Base-by-base conservation (phyloP, 148 eudicot genomes). In the Vaccinium myrtillus region DNA sequence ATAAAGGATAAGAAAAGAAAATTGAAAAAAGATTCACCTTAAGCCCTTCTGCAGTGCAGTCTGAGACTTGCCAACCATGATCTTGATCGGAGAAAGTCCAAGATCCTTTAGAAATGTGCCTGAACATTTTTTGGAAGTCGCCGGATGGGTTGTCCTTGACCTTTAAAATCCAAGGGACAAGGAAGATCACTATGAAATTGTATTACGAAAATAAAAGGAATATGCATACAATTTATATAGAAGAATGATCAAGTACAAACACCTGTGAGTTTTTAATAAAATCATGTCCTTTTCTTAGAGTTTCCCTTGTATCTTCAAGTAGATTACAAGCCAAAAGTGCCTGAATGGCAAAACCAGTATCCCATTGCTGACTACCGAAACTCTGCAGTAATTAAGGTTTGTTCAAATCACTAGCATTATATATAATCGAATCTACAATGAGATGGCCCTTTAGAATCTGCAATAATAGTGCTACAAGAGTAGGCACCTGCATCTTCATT, bases 1-100 rank as follows among this genome's bases (percentile, higher is more conserved):
- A 77, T 6, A 43, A 10, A 0, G 9, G 19, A 50, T 3, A n/a
- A 9, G 6, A 43, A 75, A 65, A 23, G 32, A 1, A 65, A 25
- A 67, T 36, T 10, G 13, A 2, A 18, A n/a, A 43, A 11, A 32
- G 19, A 75, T 1, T 39, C 71, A 93, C 95, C 93, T 89, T 91
- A 23, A 93, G 79, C 9, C 88, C 93, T 86, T 93, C 93, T 0
- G 94, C 92, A 10, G 95, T 91, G 81, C 92, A 87, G 54, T 91
- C 95, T 16, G 95, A 91, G 1, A 90, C 91, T 82, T 89, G 91
- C 95, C 94, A 93, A 69, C 94, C 94, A 1, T 93, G 92, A 83
- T 91, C 94, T 82, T 83, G 91, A 56, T 77, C 86, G 4, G 91
- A 86, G 48, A 93, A 91, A 23, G 94, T 90, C 95, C 95, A 93